Conservation (phyloP, 805 yeast genomes). For the Cyberlindnera meyerae region DNA sequence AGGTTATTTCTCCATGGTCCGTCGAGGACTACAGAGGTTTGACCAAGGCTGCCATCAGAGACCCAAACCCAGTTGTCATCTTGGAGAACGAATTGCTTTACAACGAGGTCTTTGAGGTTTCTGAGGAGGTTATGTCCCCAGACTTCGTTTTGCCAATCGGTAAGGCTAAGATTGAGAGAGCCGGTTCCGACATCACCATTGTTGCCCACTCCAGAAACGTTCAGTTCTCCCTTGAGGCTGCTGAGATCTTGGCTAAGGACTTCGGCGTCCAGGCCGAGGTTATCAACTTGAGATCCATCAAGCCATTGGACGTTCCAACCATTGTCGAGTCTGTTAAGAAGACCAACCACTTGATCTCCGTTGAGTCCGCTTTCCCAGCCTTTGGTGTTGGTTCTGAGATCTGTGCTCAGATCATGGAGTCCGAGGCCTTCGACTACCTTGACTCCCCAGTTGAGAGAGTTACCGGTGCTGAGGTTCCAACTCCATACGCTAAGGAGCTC, state of each 20-base stretch:
- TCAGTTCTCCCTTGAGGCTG: constrained; percentile 81
- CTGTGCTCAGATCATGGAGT: constrained; percentile 96
- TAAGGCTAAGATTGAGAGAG: constrained; percentile 91
- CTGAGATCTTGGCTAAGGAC: constrained; percentile 77
- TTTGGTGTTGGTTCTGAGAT: constrained; percentile 99
- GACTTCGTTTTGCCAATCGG: constrained; percentile 93
- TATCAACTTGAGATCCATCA: constrained; percentile 90
- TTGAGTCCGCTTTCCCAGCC: constrained; percentile 97
- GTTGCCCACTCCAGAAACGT: constrained; percentile 93
- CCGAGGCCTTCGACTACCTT: constrained; percentile 95
- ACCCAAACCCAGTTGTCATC: constrained; percentile 96
- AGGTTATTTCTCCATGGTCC: constrained; percentile 92
- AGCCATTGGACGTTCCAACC: constrained; percentile 89
- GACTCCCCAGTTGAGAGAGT: constrained; percentile 99
- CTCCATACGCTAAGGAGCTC: constrained; percentile 93
- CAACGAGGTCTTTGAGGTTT: constrained; percentile 84
- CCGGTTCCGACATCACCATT: constrained; percentile 85
- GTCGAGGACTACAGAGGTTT: constrained; percentile 96
- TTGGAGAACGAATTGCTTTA: constrained; percentile 94
- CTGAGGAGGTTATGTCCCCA: constrained; percentile 82
- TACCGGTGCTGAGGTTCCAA: constrained; percentile 99
- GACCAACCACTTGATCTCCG: constrained; percentile 94
- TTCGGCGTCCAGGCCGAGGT: constrained; percentile 91
- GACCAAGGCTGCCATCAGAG: constrained; percentile 94
- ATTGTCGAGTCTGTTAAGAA: constrained; percentile 86